Evolutionary conservation across 2,329 filamentous ascomycete genomes (phyloP), one percentile per base, ranked within the genome.

Genomic region (Penicillium vulpinum): DNA sequence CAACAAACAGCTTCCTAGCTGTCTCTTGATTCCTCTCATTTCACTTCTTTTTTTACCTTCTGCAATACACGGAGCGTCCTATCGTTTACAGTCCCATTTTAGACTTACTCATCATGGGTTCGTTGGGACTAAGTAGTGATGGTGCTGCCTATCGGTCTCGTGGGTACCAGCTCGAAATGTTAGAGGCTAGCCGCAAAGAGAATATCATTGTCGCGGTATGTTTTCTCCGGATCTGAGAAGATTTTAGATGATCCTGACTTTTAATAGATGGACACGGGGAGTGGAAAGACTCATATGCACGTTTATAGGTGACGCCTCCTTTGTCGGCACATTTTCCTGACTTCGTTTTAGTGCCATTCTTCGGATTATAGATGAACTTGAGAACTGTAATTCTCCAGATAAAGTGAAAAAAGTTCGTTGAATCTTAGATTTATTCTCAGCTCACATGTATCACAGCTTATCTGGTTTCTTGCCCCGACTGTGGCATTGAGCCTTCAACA

Each of bases 281-380:
- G 84, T 61, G 89, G 89, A 2, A 92, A 92, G 71, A 92, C 89
- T 3, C 86, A 88, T 62, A 83, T 92, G 88, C 90, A 81, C 74
- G 82, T 73, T 45, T 51, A 16, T 22, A 10, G 15, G 38, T 50
- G 18, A 33, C 22, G 47, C 47, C 26, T 24, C 28, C n/a, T 31
- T 38, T 28, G 45, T 22, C 26, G 39, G 41, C n/a, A 40, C 40
- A 22, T 48, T 16, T 11, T 22, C n/a, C 18, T 58, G 45, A 54
- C 36, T 49, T 33, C 24, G 16, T 6, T 40, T 90, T 87, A 52
- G 54, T 40, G 88, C 88, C 21, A 78, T 90, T 10, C 76, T 90
- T 52, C 84, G 89, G 16, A 90, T 91, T 39, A 79, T 81, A 60
- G 79, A 77, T 26, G 87, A 91, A 70, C 75, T 91, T 1, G 83